Evolutionary conservation across 257 asterid genomes (phyloP).

Genomic region (Solanum chmielewskii): DNA sequence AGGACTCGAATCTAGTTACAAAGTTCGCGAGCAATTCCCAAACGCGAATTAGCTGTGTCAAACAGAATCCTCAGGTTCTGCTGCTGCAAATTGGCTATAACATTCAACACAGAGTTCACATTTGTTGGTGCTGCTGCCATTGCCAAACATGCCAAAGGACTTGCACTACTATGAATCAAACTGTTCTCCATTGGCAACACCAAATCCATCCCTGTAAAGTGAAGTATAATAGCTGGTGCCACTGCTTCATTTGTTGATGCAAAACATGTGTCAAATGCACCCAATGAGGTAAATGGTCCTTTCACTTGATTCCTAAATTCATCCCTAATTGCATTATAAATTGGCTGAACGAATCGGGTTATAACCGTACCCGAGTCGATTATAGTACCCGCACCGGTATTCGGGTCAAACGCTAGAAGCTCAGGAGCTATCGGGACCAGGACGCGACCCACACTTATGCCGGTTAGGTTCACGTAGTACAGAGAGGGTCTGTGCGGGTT

Average conservation of each 20-base stretch:
- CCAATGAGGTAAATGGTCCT: constrained; percentile 54
- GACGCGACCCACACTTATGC: constrained; percentile 62
- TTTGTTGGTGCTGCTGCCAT: constrained; percentile 73
- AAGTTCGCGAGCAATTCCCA: constrained; percentile 72
- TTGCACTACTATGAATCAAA: constrained; percentile 75
- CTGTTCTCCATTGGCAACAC: constrained; percentile 65
- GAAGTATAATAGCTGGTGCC: constrained; percentile 46
- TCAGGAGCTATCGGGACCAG: constrained; percentile 48
- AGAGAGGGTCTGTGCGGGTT: constrained; percentile 77
- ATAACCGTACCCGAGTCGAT: constrained; percentile 93
- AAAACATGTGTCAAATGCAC: constrained; percentile 85
- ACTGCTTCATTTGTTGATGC: constrained; percentile 41
- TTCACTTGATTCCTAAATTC: constrained; percentile 55
- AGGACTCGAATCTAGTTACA: constrained; percentile 37
- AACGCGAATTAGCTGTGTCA: constrained; percentile 51
- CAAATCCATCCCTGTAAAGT: constrained; percentile 55
- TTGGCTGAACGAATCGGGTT: constrained; percentile 59
- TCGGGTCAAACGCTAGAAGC: constrained; percentile 50
- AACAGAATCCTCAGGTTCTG: constrained; percentile 77
- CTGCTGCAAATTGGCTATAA: constrained; percentile 86
- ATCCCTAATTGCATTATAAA: constrained; percentile 44
- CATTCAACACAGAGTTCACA: constrained; percentile 59
- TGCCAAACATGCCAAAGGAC: constrained; percentile 70
- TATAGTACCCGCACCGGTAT: constrained; percentile 72
- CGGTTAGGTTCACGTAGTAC: constrained; percentile 76